phyloP scores from a whole-genome alignment of 192 early-diverging fungal genomes.

The Entomortierella chlamydospora region DNA sequence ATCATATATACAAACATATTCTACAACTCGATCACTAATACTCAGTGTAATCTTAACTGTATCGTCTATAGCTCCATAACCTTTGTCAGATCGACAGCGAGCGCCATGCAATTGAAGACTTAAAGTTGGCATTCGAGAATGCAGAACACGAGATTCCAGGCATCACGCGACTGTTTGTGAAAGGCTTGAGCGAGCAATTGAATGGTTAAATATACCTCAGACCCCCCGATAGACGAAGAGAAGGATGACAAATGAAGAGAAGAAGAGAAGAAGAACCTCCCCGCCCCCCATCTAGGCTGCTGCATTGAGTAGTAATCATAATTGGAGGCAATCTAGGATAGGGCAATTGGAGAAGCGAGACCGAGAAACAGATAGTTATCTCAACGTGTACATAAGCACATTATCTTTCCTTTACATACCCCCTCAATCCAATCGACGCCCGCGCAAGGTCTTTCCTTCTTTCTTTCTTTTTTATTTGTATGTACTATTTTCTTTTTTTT shows the following conservation, averaged over 20 bases:
- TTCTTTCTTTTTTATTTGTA: too few relatives aligned
- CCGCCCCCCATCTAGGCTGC: neutral
- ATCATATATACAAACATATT: too few relatives aligned
- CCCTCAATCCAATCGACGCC: too few relatives aligned
- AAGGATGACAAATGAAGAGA: neutral
- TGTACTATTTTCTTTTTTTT: neutral
- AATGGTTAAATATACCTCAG: constrained; percentile 19
- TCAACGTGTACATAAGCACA: too few relatives aligned
- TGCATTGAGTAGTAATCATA: too few relatives aligned
- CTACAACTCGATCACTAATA: too few relatives aligned
- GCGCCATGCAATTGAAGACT: constrained; percentile 41
- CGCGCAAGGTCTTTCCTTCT: too few relatives aligned
- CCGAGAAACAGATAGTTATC: too few relatives aligned
- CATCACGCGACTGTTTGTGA: constrained; percentile 38
- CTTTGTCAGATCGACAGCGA: constrained; percentile 32
- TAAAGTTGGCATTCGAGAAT: constrained; percentile 43
- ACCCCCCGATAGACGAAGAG: neutral
- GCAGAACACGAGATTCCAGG: constrained; percentile 49
- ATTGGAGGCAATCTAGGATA: too few relatives aligned
- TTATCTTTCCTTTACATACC: too few relatives aligned
- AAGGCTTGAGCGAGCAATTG: constrained; percentile 45
- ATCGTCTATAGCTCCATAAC: constrained; percentile 32
- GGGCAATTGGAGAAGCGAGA: too few relatives aligned
- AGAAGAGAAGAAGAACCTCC: neutral
- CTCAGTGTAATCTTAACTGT: too few relatives aligned